These are phyloP conservation scores for Thelonectria blattea DNA, from an alignment of 2,329 filamentous ascomycete species.

Conservation along the genomic window DNA sequence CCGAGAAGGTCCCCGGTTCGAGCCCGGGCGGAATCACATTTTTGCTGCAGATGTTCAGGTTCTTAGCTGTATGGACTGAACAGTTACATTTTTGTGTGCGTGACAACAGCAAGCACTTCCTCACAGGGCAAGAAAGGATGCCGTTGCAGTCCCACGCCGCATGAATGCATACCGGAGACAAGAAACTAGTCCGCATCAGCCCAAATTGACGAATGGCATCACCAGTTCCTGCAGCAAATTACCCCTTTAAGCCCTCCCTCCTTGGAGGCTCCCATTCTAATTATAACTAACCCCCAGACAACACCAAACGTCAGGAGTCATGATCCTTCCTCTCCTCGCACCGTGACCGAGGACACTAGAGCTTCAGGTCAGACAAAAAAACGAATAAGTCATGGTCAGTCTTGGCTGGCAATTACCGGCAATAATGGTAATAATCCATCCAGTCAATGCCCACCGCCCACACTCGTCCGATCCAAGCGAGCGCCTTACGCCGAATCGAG, in stretches of 20 bases:
- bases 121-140: too few relatives aligned
- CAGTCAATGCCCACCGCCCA: slow-evolving; percentile 5
- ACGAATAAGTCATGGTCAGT: too few relatives aligned
- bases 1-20: too few relatives aligned
- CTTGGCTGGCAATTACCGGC: slow-evolving; percentile 13
- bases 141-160: too few relatives aligned
- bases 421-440: slow-evolving; percentile 13
- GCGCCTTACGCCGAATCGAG: slow-evolving; percentile 11
- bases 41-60: too few relatives aligned
- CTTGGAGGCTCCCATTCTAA: background rate
- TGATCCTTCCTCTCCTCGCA: background rate
- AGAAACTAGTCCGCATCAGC: background rate
- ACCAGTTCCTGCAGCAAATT: background rate
- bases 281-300: background rate
- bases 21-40: too few relatives aligned
- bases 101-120: too few relatives aligned
- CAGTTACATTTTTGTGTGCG: too few relatives aligned
- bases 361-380: slow-evolving; percentile 12
- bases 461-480: slow-evolving; percentile 9
- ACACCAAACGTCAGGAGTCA: background rate
- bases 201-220: background rate
- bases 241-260: background rate
- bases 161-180: too few relatives aligned
- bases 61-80: too few relatives aligned
- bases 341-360: background rate